These are phyloP conservation scores for Trametes cinnabarina DNA, from an alignment of 768 basidiomycete genomes.

Conservation along the genomic window DNA sequence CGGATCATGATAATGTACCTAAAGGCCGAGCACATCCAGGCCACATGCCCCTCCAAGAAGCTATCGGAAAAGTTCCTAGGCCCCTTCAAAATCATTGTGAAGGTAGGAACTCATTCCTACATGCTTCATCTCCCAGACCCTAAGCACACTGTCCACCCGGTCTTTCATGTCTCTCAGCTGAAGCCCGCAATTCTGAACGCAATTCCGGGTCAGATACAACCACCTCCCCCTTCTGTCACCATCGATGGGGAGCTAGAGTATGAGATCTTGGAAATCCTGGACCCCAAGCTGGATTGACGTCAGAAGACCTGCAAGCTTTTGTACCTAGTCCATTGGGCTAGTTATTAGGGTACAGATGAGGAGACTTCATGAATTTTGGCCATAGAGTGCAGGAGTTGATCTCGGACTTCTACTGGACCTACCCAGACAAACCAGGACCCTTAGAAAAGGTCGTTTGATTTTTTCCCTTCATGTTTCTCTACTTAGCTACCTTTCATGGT, in stretches of 20 bases:
- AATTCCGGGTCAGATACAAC: constrained; percentile 10
- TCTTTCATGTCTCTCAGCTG: constrained; percentile 25
- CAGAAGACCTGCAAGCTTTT: neutral
- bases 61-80: constrained; percentile 25
- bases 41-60: constrained; percentile 19
- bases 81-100: too few relatives aligned
- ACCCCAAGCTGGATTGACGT: constrained; percentile 11
- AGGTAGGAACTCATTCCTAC: too few relatives aligned
- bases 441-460: too few relatives aligned
- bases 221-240: constrained; percentile 9
- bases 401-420: too few relatives aligned
- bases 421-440: too few relatives aligned
- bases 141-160: constrained; percentile 21
- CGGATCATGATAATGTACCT: too few relatives aligned
- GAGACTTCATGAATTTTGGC: too few relatives aligned
- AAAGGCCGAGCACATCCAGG: neutral
- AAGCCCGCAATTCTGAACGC: constrained; percentile 16
- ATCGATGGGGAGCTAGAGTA: constrained; percentile 13
- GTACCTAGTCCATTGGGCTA: too few relatives aligned
- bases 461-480: too few relatives aligned
- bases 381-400: too few relatives aligned
- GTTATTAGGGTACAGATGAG: too few relatives aligned
- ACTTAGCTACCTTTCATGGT: too few relatives aligned
- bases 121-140: constrained; percentile 23
- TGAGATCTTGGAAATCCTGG: constrained; percentile 15